Percentiles rank a stretch among this genome's conserved stretches.
phyloP scores from a whole-genome alignment of 768 basidiomycete genomes.

The Floccularia luteovirens region DNA sequence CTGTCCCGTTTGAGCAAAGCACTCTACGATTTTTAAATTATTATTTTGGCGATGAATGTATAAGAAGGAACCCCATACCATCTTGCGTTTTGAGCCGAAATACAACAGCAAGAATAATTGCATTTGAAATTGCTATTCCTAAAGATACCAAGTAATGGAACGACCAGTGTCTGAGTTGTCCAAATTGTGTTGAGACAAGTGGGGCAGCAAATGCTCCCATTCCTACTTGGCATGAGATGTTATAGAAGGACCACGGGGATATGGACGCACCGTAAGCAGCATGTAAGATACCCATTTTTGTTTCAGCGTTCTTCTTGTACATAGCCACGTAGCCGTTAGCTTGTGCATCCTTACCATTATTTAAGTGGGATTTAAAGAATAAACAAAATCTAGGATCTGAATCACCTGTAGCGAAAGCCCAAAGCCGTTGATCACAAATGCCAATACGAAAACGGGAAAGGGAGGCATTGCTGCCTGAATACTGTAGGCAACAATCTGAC shows the following conservation, averaged over 20 bases:
- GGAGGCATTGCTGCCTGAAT: constrained; percentile 51
- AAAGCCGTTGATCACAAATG: constrained; percentile 33
- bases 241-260: not conserved
- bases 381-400: not conserved
- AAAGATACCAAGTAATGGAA: constrained; percentile 72
- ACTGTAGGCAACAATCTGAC: constrained; percentile 45
- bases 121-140: constrained; percentile 55
- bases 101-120: constrained; percentile 38
- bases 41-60: not conserved
- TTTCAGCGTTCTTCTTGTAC: constrained; percentile 43
- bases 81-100: constrained; percentile 71
- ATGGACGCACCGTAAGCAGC: constrained; percentile 46
- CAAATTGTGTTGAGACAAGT: constrained; percentile 76
- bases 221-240: constrained; percentile 27
- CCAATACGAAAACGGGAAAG: constrained; percentile 54
- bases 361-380: not conserved
- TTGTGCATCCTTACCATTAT: constrained; percentile 49
- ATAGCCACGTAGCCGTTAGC: constrained; percentile 64
- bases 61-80: constrained; percentile 26
- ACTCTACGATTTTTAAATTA: constrained; percentile 25
- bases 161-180: constrained; percentile 59
- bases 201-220: constrained; percentile 63
- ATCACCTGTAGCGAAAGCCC: constrained; percentile 38
- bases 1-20: constrained; percentile 40
- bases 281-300: constrained; percentile 66